These are phyloP conservation scores for Saccharomycopsis fermentans DNA, from an alignment of 805 yeast species.

Conservation along the genomic window DNA sequence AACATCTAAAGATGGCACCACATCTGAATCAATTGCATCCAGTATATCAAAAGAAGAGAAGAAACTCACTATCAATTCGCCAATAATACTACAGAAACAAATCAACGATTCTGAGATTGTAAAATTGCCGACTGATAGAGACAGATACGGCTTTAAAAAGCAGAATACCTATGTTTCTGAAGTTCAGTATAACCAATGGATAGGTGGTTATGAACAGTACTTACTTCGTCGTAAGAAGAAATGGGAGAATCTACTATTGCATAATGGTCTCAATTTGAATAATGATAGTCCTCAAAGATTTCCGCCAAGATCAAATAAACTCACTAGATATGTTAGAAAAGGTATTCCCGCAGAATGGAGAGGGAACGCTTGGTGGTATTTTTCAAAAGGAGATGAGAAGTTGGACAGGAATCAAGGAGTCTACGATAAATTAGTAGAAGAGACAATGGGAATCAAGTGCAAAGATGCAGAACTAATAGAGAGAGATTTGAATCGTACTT, in stretches of 20 bases:
- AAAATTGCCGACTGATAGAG: slow-evolving; percentile 31
- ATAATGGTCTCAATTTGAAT: slow-evolving; percentile 46
- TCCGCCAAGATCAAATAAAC: slow-evolving; percentile 69
- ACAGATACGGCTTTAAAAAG: slow-evolving; percentile 83
- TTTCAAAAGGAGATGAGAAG: slow-evolving; percentile 74
- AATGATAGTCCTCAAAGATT: slow-evolving; percentile 51
- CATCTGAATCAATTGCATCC: neutral
- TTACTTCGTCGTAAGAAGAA: slow-evolving; percentile 56
- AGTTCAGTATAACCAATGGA: slow-evolving; percentile 65
- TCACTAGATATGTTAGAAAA: slow-evolving; percentile 72
- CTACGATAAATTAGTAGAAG: slow-evolving; percentile 56
- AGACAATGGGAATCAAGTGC: slow-evolving; percentile 43
- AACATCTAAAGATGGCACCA: neutral
- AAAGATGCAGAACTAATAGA: slow-evolving; percentile 89
- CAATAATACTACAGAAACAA: neutral
- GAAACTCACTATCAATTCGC: neutral
- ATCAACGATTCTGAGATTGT: neutral
- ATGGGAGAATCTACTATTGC: slow-evolving; percentile 62
- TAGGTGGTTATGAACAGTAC: slow-evolving; percentile 54
- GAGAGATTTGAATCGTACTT: slow-evolving; percentile 85
- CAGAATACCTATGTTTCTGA: slow-evolving; percentile 41
- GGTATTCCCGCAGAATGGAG: slow-evolving; percentile 98
- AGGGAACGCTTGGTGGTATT: slow-evolving; percentile 94
- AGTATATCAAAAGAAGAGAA: neutral
- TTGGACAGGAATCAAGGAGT: slow-evolving; percentile 62